These are phyloP conservation scores for Aspergillus coremiiformis DNA, from an alignment of 495 filamentous ascomycete species.

Conservation along the genomic window DNA sequence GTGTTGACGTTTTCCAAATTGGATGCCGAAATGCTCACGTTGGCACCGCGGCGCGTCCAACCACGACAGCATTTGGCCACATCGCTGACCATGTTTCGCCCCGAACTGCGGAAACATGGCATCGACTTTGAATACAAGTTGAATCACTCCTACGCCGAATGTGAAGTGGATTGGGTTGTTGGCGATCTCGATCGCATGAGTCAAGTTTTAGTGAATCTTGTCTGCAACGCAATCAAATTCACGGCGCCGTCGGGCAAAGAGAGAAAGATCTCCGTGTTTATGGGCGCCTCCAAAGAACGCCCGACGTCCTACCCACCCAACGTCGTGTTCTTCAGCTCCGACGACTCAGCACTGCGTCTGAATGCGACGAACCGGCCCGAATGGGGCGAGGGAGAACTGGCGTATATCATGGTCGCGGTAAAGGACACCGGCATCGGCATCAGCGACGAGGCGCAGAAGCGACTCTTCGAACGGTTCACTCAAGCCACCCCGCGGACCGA, in stretches of 20 bases:
- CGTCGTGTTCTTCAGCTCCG: constrained; percentile 47
- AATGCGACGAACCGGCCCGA: constrained; percentile 47
- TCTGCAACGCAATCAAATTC: constrained; percentile 76
- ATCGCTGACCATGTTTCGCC: constrained; percentile 65
- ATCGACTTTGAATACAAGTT: constrained; percentile 58
- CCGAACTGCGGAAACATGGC: constrained; percentile 58
- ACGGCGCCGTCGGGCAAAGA: constrained; percentile 46
- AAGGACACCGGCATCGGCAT: constrained; percentile 74
- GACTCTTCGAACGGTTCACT: constrained; percentile 74
- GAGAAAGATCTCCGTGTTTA: constrained; percentile 59
- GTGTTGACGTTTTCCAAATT: constrained; percentile 75
- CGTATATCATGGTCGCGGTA: constrained; percentile 68
- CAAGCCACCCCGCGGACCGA: constrained; percentile 74
- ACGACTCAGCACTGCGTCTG: constrained; percentile 24
- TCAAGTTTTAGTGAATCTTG: constrained; percentile 68
- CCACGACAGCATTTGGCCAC: constrained; percentile 60
- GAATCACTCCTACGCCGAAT: constrained; percentile 47
- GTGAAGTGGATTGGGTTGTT: constrained; percentile 57
- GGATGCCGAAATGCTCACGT: constrained; percentile 64
- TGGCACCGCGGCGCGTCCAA: constrained; percentile 59
- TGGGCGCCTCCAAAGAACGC: constrained; percentile 54
- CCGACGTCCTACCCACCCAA: constrained; percentile 40
- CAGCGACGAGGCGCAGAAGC: constrained; percentile 61
- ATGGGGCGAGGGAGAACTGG: constrained; percentile 61
- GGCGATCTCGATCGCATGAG: constrained; percentile 64